Evolutionary conservation across 148 eudicot genomes (phyloP), one percentile per base, ranked within the genome.

Genomic region (Linanthus parryae): DNA sequence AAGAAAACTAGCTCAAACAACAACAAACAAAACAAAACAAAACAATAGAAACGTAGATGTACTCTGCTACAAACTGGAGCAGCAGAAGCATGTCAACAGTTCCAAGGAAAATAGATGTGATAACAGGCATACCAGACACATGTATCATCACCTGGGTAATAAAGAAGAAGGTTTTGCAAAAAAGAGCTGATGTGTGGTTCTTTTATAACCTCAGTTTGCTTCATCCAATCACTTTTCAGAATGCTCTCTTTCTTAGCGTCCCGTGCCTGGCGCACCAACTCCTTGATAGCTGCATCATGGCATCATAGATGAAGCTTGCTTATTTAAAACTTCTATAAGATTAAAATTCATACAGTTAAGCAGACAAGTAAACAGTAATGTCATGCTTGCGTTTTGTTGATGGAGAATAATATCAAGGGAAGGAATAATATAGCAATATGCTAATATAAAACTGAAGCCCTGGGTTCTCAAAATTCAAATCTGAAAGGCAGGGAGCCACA

Each of bases 191-290:
- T 45, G 57, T 40, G 59, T 48, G 98, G 98, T 62, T 87, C 81
- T 60, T 61, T 87, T 29, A 73, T 27, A 59, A 52, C 66, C 35
- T 79, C 90, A 61, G 58, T 37, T 43, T 76, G 72, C 72, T 74
- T 84, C 47, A 67, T 67, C 98, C 98, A 92, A 52, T 73, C 36
- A 71, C 94, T 70, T 67, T 66, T 65, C 49, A 76, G 23, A 46
- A 64, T 80, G 62, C 52, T 42, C 33, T 45, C 43, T 40, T 58
- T 35, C 59, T 65, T 57, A 57, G 55, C 40, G 56, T 69, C 52
- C 70, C 59, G 46, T 38, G n/a, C 47, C 35, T 40, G 60, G 46
- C 72, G 76, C 57, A 52, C 63, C 61, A 87, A 71, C 56, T 72
- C 79, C 62, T 59, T 68, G 58, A 92, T 65, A 50, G 72, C 98